Evolutionary conservation across 495 filamentous ascomycete genomes (phyloP), one percentile per base, ranked within the genome.

Genomic region (Daldinia caldariorum): DNA sequence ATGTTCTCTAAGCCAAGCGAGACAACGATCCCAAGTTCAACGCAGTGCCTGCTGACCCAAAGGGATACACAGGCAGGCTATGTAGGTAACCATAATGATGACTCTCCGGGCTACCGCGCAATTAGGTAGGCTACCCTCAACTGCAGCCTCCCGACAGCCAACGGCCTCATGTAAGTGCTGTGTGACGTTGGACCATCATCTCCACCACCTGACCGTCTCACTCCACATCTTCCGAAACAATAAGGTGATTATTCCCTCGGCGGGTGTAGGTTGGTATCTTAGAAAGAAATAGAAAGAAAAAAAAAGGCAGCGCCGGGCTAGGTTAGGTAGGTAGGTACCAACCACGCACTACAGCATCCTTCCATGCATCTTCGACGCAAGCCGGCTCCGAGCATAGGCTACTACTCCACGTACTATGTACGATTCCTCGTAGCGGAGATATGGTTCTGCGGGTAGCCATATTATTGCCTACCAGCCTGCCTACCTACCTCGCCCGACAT

Each of bases 361-460:
- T 72, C 69, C 61, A 72, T 68, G 64, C 64, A 63, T 32, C 64
- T 72, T 72, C 69, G 49, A 72, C 51, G 69, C 64, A 64, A 26
- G 39, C 45, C 38, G 56, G 60, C 56, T 56, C 34, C 31, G 41
- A 22, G 34, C 38, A 63, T 49, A 54, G 37, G 35, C 13, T 29
- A 64, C 26, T 26, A 26, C 26, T 55, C 31, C 10, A 20, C 3
- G 26, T 26, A 26, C 26, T 26, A 56, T 37, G 64, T 47, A 59
- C 56, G 57, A 49, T 64, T 59, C 65, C 70, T 58, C 56, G 35
- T 41, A 56, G 60, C 61, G 51, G 57, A n/a, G 39, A 61, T 45
- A 53, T 20, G 34, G 39, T 32, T 31, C 55, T 72, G 65, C 51
- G 31, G 16, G 31, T 65, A 68, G 60, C 64, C 70, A 61, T 68